Conservation (phyloP, 306 rosid species). For the Quercus wislizeni region DNA sequence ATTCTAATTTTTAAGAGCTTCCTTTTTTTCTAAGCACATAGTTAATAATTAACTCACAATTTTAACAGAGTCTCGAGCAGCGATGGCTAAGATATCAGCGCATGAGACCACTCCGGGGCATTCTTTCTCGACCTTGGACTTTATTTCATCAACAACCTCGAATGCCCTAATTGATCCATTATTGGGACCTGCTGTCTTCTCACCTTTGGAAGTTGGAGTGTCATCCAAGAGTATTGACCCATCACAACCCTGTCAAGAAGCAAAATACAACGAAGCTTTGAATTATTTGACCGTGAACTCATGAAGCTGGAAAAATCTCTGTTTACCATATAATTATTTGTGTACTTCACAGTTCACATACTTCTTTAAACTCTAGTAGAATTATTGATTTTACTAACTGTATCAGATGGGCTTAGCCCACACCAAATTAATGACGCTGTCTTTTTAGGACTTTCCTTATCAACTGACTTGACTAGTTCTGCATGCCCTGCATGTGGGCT, state of each 20-base stretch:
- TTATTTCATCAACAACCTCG: constrained; percentile 55
- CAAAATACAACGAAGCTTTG: background rate
- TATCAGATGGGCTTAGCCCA: background rate
- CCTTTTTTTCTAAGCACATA: background rate
- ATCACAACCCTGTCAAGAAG: constrained; percentile 73
- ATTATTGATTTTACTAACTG: background rate
- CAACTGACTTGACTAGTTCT: background rate
- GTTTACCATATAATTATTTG: background rate
- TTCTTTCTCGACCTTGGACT: constrained; percentile 41
- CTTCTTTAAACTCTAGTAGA: background rate
- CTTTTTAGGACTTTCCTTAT: background rate
- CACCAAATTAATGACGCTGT: background rate
- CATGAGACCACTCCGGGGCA: constrained; percentile 78
- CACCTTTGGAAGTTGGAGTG: constrained; percentile 51
- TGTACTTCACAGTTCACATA: background rate
- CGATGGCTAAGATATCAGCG: constrained; percentile 76
- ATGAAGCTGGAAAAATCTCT: background rate
- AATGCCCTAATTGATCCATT: constrained; percentile 55
- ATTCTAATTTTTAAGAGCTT: too few species aligned
- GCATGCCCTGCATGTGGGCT: background rate
- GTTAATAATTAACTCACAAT: constrained; percentile 38
- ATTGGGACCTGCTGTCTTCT: constrained; percentile 70
- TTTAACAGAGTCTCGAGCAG: constrained; percentile 75
- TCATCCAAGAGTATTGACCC: constrained; percentile 76
- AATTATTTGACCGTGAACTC: background rate